Percentiles rank a stretch among this genome's conserved stretches.
These are phyloP conservation scores for Plenodomus tracheiphilus DNA, from an alignment of 2,329 filamentous ascomycete genomes.

Conservation along the genomic window DNA sequence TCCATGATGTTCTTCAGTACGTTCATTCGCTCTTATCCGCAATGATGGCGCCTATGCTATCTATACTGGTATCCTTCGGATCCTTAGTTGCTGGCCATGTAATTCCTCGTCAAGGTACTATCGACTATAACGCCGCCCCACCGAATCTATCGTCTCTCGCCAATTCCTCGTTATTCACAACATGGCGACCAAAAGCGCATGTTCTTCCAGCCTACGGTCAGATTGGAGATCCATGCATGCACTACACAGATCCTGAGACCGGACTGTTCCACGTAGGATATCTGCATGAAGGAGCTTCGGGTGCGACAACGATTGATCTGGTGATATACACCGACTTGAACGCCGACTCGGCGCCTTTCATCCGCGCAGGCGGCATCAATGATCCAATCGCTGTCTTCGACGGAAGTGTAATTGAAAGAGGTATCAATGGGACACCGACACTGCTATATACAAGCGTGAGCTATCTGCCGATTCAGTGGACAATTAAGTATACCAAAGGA, in stretches of 20 bases:
- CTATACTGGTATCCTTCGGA: no score
- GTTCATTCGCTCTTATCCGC: no score
- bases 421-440: conserved; percentile 50
- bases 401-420: conserved; percentile 49
- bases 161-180: conserved; percentile 18
- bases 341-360: conserved; percentile 30
- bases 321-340: conserved; percentile 49
- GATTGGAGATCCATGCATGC: conserved; percentile 52
- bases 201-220: conserved; percentile 47
- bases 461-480: conserved; percentile 53
- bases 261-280: conserved; percentile 52
- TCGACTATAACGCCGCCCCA: conserved; percentile 21
- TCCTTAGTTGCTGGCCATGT: background rate
- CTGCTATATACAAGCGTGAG: conserved; percentile 52
- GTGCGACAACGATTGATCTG: conserved; percentile 46
- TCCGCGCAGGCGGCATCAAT: conserved; percentile 45
- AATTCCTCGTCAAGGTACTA: conserved; percentile 9
- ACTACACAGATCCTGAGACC: conserved; percentile 51
- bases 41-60: no score
- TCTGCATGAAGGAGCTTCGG: conserved; percentile 43
- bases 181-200: conserved; percentile 46
- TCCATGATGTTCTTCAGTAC: no score
- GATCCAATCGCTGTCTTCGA: conserved; percentile 53
- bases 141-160: conserved; percentile 22
- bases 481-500: conserved; percentile 50